Evolutionary conservation across 2,329 filamentous ascomycete genomes (phyloP), one percentile per base, ranked within the genome.

Genomic region (Aspergillus fumigatiaffinis): DNA sequence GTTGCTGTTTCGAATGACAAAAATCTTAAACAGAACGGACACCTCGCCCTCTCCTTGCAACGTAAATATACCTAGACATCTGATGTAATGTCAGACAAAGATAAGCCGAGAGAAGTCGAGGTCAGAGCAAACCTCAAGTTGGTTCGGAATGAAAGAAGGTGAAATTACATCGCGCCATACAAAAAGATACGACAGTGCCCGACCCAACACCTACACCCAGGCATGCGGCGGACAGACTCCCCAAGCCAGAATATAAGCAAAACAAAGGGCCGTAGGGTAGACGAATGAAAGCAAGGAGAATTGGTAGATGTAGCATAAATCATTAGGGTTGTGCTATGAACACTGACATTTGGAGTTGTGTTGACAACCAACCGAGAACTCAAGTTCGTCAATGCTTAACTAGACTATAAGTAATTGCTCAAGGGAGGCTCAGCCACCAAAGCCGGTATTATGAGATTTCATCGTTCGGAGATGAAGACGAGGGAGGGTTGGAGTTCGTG

Each of bases 381-480:
- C 42, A 23, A 46, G 12, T 10, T 23, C 42, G n/a, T 23, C 20
- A 21, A 46, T 46, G 42, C 3, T 12, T 20, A 23, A 20, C 8
- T 23, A 46, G n/a, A 14, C 42, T 46, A 23, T 46, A 46, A 46
- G 8, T 44, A 44, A 44, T 44, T 44, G 41, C 8, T 44, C 32
- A 38, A 17, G 32, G 32, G 7, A 38, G 21, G 10, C 44, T 50
- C 58, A 68, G 48, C 60, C 61, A 17, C 59, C 62, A 35, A 58
- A 53, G 51, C 63, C 60, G 4, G 62, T 32, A 50, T 63, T 62
- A 14, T 52, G 49, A 20, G 57, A 51, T 6, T 8, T 54, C 49
- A 26, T 64, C 55, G 21, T 56, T 59, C 9, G 28, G 20, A 32
- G 48, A 25, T 23, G 56, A 49, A 9, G 48, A 29, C 23, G 56